Base-by-base conservation (phyloP, 2,329 filamentous ascomycete genomes). In the Hypomyces rosellus region DNA sequence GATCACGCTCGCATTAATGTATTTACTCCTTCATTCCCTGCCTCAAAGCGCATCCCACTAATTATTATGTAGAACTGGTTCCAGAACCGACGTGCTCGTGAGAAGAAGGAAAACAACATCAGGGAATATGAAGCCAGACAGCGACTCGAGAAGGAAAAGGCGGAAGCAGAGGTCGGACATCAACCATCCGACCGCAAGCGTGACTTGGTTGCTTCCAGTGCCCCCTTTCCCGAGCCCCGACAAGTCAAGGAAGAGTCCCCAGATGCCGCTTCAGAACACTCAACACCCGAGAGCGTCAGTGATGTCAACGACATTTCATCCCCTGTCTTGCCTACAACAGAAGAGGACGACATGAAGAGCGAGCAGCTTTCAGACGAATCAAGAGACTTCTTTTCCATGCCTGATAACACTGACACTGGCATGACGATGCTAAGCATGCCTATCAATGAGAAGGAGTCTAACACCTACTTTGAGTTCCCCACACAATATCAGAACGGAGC, bases 1-100 rank as follows among this genome's bases (percentile, higher is more conserved):
- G 81, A 84, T 55, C 74, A 81, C 56, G 75, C 81, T 15, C 74
- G 81, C 55, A 84, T 85, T 56, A 85, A 85, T 59, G 81, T 84
- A 67, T 57, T 69, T 68, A 14, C 22, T 40, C 16, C 18, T 50
- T 51, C 36, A 20, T 14, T 34, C n/a, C 41, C 30, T 40, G 9
- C 38, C 16, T 33, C 48, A 49, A 14, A 14, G 13, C 44, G n/a
- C 5, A n/a, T 5, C n/a, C 13, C 16, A 52, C 68, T 72, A 60
- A 73, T 64, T 34, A 14, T n/a, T 11, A 40, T 12, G 9, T 47
- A 85, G 81, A 85, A 85, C 61, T 85, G 82, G 82, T 85, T 85
- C 60, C 82, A 85, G 58, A 85, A 85, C 61, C 72, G 82, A 52
- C 74, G 82, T 46, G 81, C 82, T 48, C 79, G 82, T 65, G 79